Percentiles rank a stretch among this genome's conserved stretches.
Conservation (phyloP, 495 filamentous ascomycete genomes). For the Copromyces sp. region DNA sequence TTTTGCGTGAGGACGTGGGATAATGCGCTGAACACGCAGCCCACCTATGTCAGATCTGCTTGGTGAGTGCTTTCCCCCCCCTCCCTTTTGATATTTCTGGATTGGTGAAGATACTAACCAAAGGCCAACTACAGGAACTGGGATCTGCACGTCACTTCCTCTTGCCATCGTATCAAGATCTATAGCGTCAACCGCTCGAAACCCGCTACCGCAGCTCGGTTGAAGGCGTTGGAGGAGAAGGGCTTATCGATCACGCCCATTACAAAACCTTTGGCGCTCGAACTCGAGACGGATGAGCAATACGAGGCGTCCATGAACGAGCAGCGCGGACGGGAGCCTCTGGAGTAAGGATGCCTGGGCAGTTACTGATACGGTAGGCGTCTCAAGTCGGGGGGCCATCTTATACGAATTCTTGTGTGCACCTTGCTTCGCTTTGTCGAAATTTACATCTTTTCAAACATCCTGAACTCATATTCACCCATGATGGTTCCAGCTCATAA, state of each 20-base stretch:
- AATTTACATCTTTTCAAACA: neutral
- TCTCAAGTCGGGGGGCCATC: neutral
- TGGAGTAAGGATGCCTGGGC: conserved; percentile 1
- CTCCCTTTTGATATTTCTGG: neutral
- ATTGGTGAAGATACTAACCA: neutral
- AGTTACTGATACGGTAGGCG: neutral
- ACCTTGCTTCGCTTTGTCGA: neutral
- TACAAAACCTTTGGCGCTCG: conserved; percentile 39
- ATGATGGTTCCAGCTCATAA: neutral
- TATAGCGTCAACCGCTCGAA: conserved; percentile 52
- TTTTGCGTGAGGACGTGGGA: conserved; percentile 49
- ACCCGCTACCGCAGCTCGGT: conserved; percentile 34
- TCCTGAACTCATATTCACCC: neutral
- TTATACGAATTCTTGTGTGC: neutral
- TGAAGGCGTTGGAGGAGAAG: conserved; percentile 40
- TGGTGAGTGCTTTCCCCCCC: conserved; percentile 15
- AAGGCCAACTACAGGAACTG: conserved; percentile 32
- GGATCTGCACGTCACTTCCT: conserved; percentile 59
- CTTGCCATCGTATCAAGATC: conserved; percentile 50
- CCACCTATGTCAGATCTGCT: conserved; percentile 20
- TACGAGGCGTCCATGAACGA: conserved; percentile 36
- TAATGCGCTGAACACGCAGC: conserved; percentile 43
- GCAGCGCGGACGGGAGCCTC: conserved; percentile 37
- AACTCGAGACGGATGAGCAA: conserved; percentile 35
- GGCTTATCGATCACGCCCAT: conserved; percentile 39